Percentiles rank a stretch among this genome's conserved stretches.
These are phyloP conservation scores for Aureobasidium sp. DNA, from an alignment of 2,329 filamentous ascomycete genomes.

Conservation along the genomic window DNA sequence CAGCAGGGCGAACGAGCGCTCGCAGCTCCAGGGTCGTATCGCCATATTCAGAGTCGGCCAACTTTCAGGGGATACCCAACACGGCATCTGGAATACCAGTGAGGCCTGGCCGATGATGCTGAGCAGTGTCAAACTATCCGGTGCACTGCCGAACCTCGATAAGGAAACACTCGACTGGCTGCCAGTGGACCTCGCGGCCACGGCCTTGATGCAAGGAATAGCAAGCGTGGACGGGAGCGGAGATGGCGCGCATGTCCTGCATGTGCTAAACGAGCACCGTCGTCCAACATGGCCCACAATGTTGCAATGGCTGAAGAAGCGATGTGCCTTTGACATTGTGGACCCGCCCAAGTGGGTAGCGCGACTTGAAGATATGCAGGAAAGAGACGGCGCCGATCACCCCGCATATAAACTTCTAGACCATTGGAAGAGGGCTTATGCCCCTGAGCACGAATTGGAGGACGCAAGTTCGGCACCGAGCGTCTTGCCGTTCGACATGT, in stretches of 20 bases:
- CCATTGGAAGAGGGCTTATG: slow-evolving; percentile 41
- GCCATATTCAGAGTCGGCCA: slow-evolving; percentile 41
- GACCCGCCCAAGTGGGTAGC: slow-evolving; percentile 33
- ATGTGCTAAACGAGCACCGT: slow-evolving; percentile 40
- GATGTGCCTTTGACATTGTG: slow-evolving; percentile 33
- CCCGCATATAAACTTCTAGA: slow-evolving; percentile 40
- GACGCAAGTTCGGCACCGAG: slow-evolving; percentile 3
- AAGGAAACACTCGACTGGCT: slow-evolving; percentile 36
- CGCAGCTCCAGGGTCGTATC: slow-evolving; percentile 27
- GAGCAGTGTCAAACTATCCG: slow-evolving; percentile 27
- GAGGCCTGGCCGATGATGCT: slow-evolving; percentile 44
- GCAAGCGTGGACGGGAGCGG: slow-evolving; percentile 17
- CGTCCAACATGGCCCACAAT: slow-evolving; percentile 38
- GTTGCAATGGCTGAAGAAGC: slow-evolving; percentile 35
- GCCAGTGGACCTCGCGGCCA: slow-evolving; percentile 37
- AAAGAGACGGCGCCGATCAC: slow-evolving; percentile 24
- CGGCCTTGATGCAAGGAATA: slow-evolving; percentile 31
- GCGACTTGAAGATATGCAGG: slow-evolving; percentile 22
- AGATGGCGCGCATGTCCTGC: slow-evolving; percentile 30
- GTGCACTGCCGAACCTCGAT: slow-evolving; percentile 32
- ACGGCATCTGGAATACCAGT: slow-evolving; percentile 39
- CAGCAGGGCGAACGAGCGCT: slow-evolving; percentile 26
- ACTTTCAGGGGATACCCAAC: slow-evolving; percentile 34
- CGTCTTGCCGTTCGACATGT: slow-evolving; percentile 26
- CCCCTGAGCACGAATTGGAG: slow-evolving; percentile 9